Conservation (phyloP, 2,329 filamentous ascomycete genomes). For the Colletotrichum sp. region DNA sequence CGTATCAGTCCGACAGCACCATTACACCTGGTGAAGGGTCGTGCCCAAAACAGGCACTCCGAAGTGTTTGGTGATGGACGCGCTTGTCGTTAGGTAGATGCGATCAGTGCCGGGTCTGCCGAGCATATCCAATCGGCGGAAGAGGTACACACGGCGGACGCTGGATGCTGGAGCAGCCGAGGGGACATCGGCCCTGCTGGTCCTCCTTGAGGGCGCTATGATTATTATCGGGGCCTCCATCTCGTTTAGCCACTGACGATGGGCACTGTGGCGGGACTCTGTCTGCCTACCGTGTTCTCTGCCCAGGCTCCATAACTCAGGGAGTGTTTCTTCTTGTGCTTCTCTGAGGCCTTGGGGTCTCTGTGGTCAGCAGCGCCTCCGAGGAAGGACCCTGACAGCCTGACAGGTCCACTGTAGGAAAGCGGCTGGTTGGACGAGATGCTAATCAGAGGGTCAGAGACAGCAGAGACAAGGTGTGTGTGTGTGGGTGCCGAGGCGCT, state of each 20-base stretch:
- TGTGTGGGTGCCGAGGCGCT: neutral
- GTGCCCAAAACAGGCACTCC: neutral
- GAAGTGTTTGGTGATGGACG: neutral
- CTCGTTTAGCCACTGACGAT: neutral
- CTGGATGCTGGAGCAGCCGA: neutral
- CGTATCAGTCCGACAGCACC: neutral
- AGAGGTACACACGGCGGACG: neutral
- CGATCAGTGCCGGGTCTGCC: neutral
- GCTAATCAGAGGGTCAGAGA: neutral
- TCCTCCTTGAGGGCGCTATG: neutral
- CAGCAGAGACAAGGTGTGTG: neutral
- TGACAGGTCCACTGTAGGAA: constrained; percentile 2
- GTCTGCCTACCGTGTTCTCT: neutral
- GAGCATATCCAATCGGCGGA: neutral
- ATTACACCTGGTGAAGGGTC: neutral
- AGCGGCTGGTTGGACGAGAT: neutral
- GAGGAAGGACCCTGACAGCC: neutral
- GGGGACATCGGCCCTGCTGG: constrained; percentile 8
- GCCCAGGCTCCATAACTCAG: neutral
- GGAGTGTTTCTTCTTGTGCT: neutral
- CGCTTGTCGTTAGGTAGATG: neutral
- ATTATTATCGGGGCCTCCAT: constrained; percentile 6
- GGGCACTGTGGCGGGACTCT: neutral
- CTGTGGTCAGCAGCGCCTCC: neutral
- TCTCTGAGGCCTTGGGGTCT: neutral